These are phyloP conservation scores for Postia placenta DNA, from an alignment of 768 basidiomycete species.

Conservation along the genomic window DNA sequence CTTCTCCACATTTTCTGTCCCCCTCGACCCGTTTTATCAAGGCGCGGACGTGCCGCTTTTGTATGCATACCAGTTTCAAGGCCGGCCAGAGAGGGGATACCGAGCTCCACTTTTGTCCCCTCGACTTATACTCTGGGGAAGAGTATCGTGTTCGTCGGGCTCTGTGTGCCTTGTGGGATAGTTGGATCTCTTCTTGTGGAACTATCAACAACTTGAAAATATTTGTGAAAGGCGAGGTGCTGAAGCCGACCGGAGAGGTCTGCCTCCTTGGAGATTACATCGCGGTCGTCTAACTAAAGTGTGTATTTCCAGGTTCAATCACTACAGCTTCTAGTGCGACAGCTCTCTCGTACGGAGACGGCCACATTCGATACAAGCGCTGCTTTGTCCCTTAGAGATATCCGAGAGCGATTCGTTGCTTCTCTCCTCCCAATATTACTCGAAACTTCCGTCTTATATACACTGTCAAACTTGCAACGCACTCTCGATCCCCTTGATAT, in stretches of 20 bases:
- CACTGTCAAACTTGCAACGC: slow-evolving; percentile 59
- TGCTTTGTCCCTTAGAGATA: slow-evolving; percentile 9
- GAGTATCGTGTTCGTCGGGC: slow-evolving; percentile 55
- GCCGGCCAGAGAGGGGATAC: slow-evolving; percentile 30
- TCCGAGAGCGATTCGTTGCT: slow-evolving; percentile 47
- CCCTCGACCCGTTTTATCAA: slow-evolving; percentile 52
- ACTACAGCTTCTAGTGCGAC: too few species aligned
- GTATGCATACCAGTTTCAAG: slow-evolving; percentile 74
- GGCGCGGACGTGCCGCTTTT: slow-evolving; percentile 76
- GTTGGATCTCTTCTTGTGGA: slow-evolving; percentile 63
- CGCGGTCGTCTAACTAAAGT: background rate
- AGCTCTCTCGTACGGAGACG: too few species aligned
- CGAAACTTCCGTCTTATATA: slow-evolving; percentile 44
- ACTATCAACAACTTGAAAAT: slow-evolving; percentile 77
- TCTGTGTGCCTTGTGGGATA: slow-evolving; percentile 62
- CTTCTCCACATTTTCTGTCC: slow-evolving; percentile 56
- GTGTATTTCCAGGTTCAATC: background rate
- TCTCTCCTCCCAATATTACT: slow-evolving; percentile 44
- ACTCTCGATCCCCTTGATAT: slow-evolving; percentile 80
- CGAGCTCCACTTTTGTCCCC: slow-evolving; percentile 66
- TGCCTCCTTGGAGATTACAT: background rate
- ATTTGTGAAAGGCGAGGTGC: slow-evolving; percentile 59
- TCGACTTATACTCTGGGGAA: slow-evolving; percentile 83
- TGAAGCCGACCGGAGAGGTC: slow-evolving; percentile 56
- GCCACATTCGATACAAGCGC: too few species aligned